Conservation (phyloP, 2,329 filamentous ascomycete genomes). For the Diaporthe longicolla region DNA sequence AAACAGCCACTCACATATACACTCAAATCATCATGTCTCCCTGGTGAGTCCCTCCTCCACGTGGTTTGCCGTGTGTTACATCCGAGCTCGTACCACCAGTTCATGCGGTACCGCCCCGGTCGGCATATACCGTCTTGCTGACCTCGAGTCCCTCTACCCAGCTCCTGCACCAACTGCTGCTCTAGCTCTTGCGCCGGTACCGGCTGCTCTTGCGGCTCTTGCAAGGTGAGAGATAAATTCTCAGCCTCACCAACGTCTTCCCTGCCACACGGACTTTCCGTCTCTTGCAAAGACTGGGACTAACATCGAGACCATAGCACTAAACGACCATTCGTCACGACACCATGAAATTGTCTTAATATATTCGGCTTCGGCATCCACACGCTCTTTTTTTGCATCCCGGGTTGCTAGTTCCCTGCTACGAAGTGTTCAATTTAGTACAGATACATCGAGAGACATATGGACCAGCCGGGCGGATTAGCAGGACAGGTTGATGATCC, state of each 20-base stretch:
- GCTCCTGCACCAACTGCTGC: slow-evolving; percentile 42
- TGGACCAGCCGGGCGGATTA: background rate
- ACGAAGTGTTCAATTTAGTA: background rate
- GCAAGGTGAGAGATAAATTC: slow-evolving; percentile 36
- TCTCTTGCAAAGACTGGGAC: background rate
- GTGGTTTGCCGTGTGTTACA: background rate
- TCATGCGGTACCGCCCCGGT: background rate
- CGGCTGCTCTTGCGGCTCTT: slow-evolving; percentile 39
- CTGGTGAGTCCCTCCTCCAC: slow-evolving; percentile 33
- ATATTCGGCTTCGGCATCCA: slow-evolving; percentile 14
- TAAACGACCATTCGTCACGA: slow-evolving; percentile 7
- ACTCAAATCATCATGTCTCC: slow-evolving; percentile 36
- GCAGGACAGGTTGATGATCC: background rate
- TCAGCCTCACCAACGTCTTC: background rate
- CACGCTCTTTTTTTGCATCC: slow-evolving; percentile 24
- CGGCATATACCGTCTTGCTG: slow-evolving; percentile 14
- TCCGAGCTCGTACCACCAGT: background rate
- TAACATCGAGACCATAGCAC: background rate
- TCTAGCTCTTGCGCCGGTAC: slow-evolving; percentile 36
- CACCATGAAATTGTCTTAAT: background rate
- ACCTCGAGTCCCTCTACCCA: slow-evolving; percentile 10
- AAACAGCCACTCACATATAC: background rate
- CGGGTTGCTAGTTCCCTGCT: slow-evolving; percentile 17
- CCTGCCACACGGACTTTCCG: too few species aligned
- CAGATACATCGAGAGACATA: slow-evolving; percentile 9